These are phyloP conservation scores for Cucurbita pepo DNA, from an alignment of 306 rosid genomes.

Conservation along the genomic window DNA sequence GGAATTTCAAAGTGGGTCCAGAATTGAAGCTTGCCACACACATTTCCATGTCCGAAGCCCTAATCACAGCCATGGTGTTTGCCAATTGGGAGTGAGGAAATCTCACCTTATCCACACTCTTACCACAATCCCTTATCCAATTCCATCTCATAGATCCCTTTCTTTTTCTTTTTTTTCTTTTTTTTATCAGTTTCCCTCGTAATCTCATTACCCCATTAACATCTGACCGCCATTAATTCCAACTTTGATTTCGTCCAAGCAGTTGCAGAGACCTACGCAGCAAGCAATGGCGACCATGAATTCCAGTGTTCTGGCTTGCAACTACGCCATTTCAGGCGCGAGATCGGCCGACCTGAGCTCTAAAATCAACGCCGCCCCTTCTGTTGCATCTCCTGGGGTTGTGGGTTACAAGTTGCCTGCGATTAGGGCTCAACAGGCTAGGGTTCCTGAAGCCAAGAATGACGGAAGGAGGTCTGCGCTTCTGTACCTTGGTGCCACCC, in stretches of 20 bases:
- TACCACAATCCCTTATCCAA: conserved; percentile 38
- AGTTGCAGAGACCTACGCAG: neutral
- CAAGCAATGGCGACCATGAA: conserved; percentile 59
- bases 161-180: too few relatives aligned
- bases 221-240: neutral
- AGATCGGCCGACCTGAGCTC: conserved; percentile 30
- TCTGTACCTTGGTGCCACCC: conserved; percentile 41
- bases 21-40: conserved; percentile 5
- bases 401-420: conserved; percentile 24
- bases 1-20: conserved; percentile 33
- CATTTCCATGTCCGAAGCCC: neutral
- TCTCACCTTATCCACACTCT: conserved; percentile 93
- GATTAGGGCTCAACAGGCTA: conserved; percentile 47
- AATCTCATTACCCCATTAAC: conserved; percentile 12
- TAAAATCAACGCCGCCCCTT: conserved; percentile 27
- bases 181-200: conserved; percentile 6
- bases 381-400: conserved; percentile 16
- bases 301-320: conserved; percentile 65
- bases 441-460: conserved; percentile 12
- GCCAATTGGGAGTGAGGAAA: conserved; percentile 64
- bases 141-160: conserved; percentile 11
- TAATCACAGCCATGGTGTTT: conserved; percentile 13
- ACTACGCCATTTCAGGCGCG: conserved; percentile 46
- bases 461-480: conserved; percentile 72
- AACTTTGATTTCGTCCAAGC: neutral